Percentiles rank a stretch among this genome's conserved stretches.
These are phyloP conservation scores for Phytophthora hybrid DNA, from an alignment of 352 stramenopile species.

Conservation along the genomic window DNA sequence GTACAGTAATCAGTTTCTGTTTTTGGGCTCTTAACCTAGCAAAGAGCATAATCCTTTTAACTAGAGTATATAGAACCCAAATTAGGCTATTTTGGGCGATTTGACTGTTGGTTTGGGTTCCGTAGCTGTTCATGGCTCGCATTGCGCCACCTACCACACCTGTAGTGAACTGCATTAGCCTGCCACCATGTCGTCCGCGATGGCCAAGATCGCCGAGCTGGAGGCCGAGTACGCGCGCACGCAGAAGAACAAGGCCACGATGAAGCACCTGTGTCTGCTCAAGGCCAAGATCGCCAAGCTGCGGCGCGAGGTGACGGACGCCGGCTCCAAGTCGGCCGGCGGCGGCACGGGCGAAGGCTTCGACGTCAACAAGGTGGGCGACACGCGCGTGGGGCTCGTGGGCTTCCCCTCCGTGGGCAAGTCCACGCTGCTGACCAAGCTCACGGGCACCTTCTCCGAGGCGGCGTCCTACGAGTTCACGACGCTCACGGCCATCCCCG, in stretches of 20 bases:
- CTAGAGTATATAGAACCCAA: neutral
- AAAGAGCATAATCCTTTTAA: neutral
- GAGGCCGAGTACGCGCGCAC: slow-evolving; percentile 96
- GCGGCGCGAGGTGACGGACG: slow-evolving; percentile 92
- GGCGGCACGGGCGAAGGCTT: slow-evolving; percentile 88
- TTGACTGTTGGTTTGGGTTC: neutral
- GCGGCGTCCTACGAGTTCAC: slow-evolving; percentile 99
- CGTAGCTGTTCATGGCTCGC: slow-evolving; percentile 1
- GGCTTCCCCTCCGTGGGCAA: slow-evolving; percentile 99
- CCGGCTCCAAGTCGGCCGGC: slow-evolving; percentile 68
- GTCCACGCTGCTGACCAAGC: slow-evolving; percentile 96
- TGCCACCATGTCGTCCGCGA: slow-evolving; percentile 64
- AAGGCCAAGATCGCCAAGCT: slow-evolving; percentile 99
- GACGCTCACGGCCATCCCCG: slow-evolving; percentile 98
- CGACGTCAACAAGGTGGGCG: slow-evolving; percentile 94
- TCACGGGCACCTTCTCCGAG: slow-evolving; percentile 97
- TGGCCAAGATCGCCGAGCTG: slow-evolving; percentile 85
- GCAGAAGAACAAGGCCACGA: slow-evolving; percentile 99
- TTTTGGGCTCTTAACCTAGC: neutral
- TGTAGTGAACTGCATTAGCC: neutral
- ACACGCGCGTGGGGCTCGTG: slow-evolving; percentile 98
- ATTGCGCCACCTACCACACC: neutral
- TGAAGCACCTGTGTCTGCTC: slow-evolving; percentile 98
- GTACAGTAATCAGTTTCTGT: neutral
- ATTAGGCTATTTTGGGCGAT: neutral